Evolutionary conservation across 805 yeast species (phyloP).

Genomic region (Yarrowia keelungensis): DNA sequence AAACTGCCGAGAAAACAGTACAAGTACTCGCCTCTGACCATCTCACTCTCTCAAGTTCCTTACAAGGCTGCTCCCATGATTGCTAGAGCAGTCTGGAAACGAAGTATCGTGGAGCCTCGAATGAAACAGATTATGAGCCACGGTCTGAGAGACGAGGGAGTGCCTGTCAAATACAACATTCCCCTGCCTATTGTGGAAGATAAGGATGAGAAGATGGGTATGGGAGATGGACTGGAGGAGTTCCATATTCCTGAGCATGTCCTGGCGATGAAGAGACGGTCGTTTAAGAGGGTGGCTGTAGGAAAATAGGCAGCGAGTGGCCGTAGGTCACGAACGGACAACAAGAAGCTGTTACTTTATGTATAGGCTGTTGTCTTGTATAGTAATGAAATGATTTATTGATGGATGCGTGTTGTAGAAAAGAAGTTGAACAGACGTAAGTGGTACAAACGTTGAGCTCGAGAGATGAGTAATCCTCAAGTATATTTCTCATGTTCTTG

Average conservation of each 20-base stretch:
- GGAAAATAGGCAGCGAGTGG: background rate
- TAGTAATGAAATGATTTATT: no score
- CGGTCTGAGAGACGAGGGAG: slow-evolving; percentile 36
- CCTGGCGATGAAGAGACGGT: slow-evolving; percentile 11
- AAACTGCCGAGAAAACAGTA: slow-evolving; percentile 29
- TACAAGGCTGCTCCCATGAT: slow-evolving; percentile 29
- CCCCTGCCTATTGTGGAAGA: slow-evolving; percentile 22
- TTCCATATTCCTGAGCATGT: slow-evolving; percentile 21
- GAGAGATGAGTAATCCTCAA: no score
- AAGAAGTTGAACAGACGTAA: no score
- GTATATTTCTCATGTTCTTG: no score
- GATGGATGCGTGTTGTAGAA: no score
- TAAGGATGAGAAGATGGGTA: slow-evolving; percentile 35
- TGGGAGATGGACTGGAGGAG: slow-evolving; percentile 37
- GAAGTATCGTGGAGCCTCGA: slow-evolving; percentile 27
- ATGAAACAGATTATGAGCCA: slow-evolving; percentile 31
- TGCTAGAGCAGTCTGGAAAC: slow-evolving; percentile 38
- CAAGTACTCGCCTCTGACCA: slow-evolving; percentile 29
- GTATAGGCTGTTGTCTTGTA: background rate
- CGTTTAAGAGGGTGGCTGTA: slow-evolving; percentile 12
- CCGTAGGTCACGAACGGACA: background rate
- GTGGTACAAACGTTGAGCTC: no score
- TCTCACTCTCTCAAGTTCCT: slow-evolving; percentile 19
- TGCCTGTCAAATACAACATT: slow-evolving; percentile 35
- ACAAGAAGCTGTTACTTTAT: no score